Percentiles rank a stretch among this genome's conserved stretches.
Conservation (phyloP, 352 stramenopile genomes). For the Phytophthora sp. region DNA sequence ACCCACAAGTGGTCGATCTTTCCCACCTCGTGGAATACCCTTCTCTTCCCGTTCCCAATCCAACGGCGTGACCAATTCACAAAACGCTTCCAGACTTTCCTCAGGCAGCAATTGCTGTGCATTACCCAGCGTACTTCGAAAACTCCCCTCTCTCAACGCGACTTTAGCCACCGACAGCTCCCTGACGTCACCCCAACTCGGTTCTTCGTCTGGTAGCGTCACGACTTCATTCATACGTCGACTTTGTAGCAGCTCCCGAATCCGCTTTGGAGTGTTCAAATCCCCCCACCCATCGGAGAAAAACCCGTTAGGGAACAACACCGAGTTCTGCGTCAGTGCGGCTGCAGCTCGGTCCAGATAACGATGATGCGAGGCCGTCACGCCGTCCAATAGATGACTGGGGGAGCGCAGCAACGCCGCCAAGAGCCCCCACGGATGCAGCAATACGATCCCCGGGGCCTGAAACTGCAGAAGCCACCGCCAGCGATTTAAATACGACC, state of each 20-base stretch:
- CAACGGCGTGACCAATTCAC: slow-evolving; percentile 72
- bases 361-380: slow-evolving; percentile 70
- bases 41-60: slow-evolving; percentile 43
- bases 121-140: slow-evolving; percentile 68
- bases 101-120: slow-evolving; percentile 58
- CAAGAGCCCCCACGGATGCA: slow-evolving; percentile 70
- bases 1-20: slow-evolving; percentile 49
- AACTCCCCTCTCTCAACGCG: slow-evolving; percentile 54
- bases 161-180: slow-evolving; percentile 43
- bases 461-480: slow-evolving; percentile 39
- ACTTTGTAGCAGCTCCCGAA: slow-evolving; percentile 65
- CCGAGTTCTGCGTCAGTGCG: slow-evolving; percentile 71
- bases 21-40: slow-evolving; percentile 24
- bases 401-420: slow-evolving; percentile 61
- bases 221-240: slow-evolving; percentile 68
- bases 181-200: slow-evolving; percentile 39
- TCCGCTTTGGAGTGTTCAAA: slow-evolving; percentile 59
- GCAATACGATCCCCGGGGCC: slow-evolving; percentile 21
- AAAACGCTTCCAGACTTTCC: slow-evolving; percentile 66
- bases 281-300: slow-evolving; percentile 86
- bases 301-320: slow-evolving; percentile 82
- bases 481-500: slow-evolving; percentile 11
- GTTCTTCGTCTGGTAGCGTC: slow-evolving; percentile 35
- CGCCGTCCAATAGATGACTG: slow-evolving; percentile 58
- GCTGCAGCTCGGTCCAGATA: slow-evolving; percentile 74